phyloP scores from a whole-genome alignment of 2,329 filamentous ascomycete genomes.

The Catunica adiposa region DNA sequence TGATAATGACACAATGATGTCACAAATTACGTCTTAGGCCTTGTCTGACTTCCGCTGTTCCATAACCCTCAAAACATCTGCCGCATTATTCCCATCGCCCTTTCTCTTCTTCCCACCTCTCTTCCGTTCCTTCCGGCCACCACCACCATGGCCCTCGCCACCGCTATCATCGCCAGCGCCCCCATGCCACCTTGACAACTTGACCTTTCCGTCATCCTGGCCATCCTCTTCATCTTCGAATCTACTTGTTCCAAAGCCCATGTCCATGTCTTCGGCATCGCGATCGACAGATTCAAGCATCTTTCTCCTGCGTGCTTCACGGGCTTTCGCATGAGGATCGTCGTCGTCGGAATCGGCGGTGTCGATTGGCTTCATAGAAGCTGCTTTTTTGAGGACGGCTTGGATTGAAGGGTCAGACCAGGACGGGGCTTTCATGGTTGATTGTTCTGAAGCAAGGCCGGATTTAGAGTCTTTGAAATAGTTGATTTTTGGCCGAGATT shows the following conservation, averaged over 20 bases:
- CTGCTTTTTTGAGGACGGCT: slow-evolving; percentile 74
- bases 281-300: slow-evolving; percentile 60
- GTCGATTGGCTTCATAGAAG: slow-evolving; percentile 38
- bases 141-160: slow-evolving; percentile 23
- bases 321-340: slow-evolving; percentile 32
- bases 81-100: slow-evolving; percentile 60
- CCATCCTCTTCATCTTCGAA: slow-evolving; percentile 77
- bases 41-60: slow-evolving; percentile 30
- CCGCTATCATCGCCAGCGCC: slow-evolving; percentile 34
- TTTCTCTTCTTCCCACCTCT: slow-evolving; percentile 59
- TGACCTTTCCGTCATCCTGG: slow-evolving; percentile 39
- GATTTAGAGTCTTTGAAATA: slow-evolving; percentile 47
- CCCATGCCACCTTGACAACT: slow-evolving; percentile 48
- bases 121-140: slow-evolving; percentile 30
- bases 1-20: too few species aligned
- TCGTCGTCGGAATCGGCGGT: slow-evolving; percentile 23
- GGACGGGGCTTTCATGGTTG: slow-evolving; percentile 32
- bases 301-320: slow-evolving; percentile 52
- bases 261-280: slow-evolving; percentile 80
- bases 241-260: slow-evolving; percentile 81
- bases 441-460: slow-evolving; percentile 35
- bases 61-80: slow-evolving; percentile 65
- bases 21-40: too few species aligned
- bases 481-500: slow-evolving; percentile 27
- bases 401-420: slow-evolving; percentile 62